Evolutionary conservation across 257 asterid species (phyloP).

Genomic region (Solanum dulcamara): DNA sequence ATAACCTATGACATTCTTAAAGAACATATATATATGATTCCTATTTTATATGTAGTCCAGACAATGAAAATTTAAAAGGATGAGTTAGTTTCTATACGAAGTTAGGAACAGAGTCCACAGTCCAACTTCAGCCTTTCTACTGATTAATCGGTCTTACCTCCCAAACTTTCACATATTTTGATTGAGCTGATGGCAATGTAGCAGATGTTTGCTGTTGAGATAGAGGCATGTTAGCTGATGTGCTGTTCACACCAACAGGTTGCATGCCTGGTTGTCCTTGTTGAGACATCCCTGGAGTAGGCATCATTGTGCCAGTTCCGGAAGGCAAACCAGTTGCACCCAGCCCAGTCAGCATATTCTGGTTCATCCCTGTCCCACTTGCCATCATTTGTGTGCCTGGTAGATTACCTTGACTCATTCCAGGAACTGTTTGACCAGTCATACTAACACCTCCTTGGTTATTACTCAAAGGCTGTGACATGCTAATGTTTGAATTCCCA

Average conservation of each 20-base stretch:
- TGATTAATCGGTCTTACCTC: conserved; percentile 45
- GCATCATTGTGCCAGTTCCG: conserved; percentile 61
- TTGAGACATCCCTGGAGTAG: conserved; percentile 59
- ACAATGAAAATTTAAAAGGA: not conserved
- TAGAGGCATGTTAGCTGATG: conserved; percentile 61
- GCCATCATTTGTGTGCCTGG: conserved; percentile 66
- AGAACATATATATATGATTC: not conserved
- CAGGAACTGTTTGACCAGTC: conserved; percentile 57
- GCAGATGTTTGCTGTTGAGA: conserved; percentile 78
- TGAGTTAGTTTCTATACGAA: not conserved
- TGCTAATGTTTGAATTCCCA: conserved; percentile 40
- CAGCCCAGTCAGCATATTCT: conserved; percentile 37
- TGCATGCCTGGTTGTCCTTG: conserved; percentile 47
- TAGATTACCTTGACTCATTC: conserved; percentile 62
- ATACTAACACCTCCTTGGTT: conserved; percentile 48
- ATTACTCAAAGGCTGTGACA: conserved; percentile 56
- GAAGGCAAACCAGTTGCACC: conserved; percentile 30
- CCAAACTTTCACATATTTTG: conserved; percentile 94
- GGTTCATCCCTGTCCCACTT: conserved; percentile 54
- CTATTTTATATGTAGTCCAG: not conserved
- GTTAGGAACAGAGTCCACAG: not conserved
- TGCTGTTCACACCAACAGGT: conserved; percentile 51
- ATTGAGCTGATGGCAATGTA: conserved; percentile 63
- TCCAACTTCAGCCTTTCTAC: not conserved
- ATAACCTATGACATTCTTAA: not conserved